Evolutionary conservation across 2,329 filamentous ascomycete species (phyloP).

Genomic region (Myrmaecium sp.): DNA sequence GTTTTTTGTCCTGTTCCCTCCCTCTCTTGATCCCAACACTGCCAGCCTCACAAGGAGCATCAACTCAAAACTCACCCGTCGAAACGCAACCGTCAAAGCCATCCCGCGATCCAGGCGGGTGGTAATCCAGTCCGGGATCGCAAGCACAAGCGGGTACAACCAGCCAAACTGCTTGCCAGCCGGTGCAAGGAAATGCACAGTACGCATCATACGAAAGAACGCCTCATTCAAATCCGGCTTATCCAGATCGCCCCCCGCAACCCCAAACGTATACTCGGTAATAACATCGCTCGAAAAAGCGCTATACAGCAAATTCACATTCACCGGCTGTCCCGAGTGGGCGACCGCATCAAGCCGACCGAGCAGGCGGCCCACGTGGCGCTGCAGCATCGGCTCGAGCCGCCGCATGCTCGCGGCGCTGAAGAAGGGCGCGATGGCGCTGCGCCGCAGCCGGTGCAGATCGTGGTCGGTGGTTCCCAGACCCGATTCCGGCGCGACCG

Average conservation of each 20-base stretch:
- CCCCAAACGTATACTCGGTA: conserved; percentile 9
- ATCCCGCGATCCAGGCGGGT: conserved; percentile 3
- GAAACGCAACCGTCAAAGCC: too few relatives aligned
- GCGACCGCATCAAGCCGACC: conserved; percentile 5
- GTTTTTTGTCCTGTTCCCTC: too few relatives aligned
- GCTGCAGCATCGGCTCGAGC: conserved; percentile 5
- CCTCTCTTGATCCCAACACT: too few relatives aligned
- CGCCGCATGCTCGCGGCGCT: conserved; percentile 3
- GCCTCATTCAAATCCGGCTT: conserved; percentile 8
- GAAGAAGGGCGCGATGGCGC: conserved; percentile 7
- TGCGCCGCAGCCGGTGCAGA: conserved; percentile 10
- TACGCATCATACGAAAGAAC: conserved; percentile 7
- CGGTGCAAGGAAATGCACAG: conserved; percentile 5
- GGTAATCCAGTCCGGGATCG: conserved; percentile 2
- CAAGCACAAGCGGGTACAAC: conserved; percentile 4
- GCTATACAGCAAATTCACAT: conserved; percentile 6
- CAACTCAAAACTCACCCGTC: too few relatives aligned
- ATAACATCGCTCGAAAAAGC: conserved; percentile 10
- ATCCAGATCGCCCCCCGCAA: conserved; percentile 8
- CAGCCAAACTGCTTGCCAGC: conserved; percentile 9
- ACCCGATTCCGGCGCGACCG: background rate
- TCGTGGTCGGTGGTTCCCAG: conserved; percentile 4
- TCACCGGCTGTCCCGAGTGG: conserved; percentile 5
- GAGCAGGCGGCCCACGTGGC: conserved; percentile 5
- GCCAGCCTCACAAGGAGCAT: too few relatives aligned